Evolutionary conservation across 108 stramenopile species (phyloP).

Genomic region (Cyclotella kingstonii): DNA sequence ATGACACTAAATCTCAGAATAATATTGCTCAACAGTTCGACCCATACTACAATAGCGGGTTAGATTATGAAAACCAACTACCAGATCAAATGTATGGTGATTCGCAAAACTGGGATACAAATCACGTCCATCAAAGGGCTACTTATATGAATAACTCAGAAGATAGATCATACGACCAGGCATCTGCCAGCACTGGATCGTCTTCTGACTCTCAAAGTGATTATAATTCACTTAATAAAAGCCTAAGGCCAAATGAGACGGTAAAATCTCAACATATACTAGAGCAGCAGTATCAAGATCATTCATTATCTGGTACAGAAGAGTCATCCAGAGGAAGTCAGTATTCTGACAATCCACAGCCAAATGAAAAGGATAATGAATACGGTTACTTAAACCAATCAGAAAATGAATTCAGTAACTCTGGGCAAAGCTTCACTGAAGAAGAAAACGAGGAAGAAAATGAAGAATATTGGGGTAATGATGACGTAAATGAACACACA

Average conservation of each 20-base stretch:
- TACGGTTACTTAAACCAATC: slow-evolving; percentile 3
- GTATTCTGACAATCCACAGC: slow-evolving; percentile 7
- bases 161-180: slow-evolving; percentile 14
- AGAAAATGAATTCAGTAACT: slow-evolving; percentile 1
- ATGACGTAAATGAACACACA: neutral
- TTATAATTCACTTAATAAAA: slow-evolving; percentile 1
- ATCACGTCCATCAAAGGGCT: slow-evolving; percentile 1
- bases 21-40: slow-evolving; percentile 39
- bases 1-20: slow-evolving; percentile 9
- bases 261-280: neutral
- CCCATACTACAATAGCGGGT: slow-evolving; percentile 33
- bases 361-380: neutral
- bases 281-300: neutral
- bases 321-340: slow-evolving; percentile 9
- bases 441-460: slow-evolving; percentile 4
- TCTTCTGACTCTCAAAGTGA: slow-evolving; percentile 1
- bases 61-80: slow-evolving; percentile 38
- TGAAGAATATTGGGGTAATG: neutral
- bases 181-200: slow-evolving; percentile 16
- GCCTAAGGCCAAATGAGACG: neutral
- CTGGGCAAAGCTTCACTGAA: slow-evolving; percentile 2
- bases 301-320: slow-evolving; percentile 1
- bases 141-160: slow-evolving; percentile 12
- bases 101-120: slow-evolving; percentile 27
- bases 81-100: slow-evolving; percentile 47